A percentile compares a stretch with the other conserved stretches of the same genome.
Conservation (phyloP, 2,329 filamentous ascomycete genomes). For the Xylaria sp. region DNA sequence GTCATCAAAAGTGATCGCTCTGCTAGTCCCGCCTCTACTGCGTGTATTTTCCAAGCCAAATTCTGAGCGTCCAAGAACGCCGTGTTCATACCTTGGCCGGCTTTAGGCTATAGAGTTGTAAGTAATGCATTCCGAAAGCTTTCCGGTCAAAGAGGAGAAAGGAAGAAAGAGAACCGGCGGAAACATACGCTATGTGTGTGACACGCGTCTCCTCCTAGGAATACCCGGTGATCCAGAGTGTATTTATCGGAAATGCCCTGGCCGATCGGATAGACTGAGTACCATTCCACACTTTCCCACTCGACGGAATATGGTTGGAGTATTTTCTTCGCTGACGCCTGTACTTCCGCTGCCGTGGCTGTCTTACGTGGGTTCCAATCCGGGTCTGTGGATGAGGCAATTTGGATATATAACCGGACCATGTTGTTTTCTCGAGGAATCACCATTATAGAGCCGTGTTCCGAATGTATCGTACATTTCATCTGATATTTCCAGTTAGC, state of each 20-base stretch:
- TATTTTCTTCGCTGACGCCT: constrained; percentile 68
- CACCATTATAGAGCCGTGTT: constrained; percentile 77
- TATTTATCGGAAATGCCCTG: constrained; percentile 74
- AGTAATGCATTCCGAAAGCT: neutral
- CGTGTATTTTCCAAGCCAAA: constrained; percentile 94
- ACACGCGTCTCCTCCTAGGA: constrained; percentile 78
- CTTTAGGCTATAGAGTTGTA: constrained; percentile 67
- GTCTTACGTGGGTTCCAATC: constrained; percentile 67
- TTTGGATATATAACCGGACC: constrained; percentile 72
- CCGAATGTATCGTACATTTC: constrained; percentile 78
- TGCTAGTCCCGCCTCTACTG: constrained; percentile 83
- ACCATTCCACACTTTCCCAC: constrained; percentile 74
- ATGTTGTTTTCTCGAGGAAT: constrained; percentile 70
- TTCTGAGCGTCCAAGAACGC: constrained; percentile 84
- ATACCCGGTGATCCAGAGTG: constrained; percentile 71
- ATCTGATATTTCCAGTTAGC: constrained; percentile 61
- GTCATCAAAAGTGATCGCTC: constrained; percentile 76
- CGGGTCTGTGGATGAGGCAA: constrained; percentile 64
- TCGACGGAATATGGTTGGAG: constrained; percentile 70
- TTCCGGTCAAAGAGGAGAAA: neutral
- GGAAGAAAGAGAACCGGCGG: neutral
- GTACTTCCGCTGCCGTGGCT: constrained; percentile 67
- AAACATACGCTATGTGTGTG: constrained; percentile 75
- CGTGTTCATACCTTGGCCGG: constrained; percentile 81
- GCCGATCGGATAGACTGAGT: constrained; percentile 77